phyloP scores from a whole-genome alignment of 805 yeast genomes.

The Phaffomyces opuntiae region DNA sequence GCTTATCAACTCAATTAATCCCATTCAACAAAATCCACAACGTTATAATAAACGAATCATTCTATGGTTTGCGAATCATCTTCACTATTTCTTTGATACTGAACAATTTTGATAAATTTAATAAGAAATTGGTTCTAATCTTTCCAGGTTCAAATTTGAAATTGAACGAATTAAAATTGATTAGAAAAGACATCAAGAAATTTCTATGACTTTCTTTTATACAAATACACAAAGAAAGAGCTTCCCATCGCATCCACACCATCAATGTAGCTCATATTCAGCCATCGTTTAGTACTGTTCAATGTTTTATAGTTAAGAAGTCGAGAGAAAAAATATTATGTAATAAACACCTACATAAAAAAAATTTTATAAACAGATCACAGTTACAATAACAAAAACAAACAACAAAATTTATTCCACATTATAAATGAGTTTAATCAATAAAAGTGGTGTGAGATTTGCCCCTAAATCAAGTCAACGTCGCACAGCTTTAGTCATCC shows the following conservation, averaged over 20 bases:
- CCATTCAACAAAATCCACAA: constrained; percentile 46
- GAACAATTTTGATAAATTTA: constrained; percentile 22
- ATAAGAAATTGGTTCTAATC: neutral
- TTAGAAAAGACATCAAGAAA: constrained; percentile 6
- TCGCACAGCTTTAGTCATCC: constrained; percentile 24
- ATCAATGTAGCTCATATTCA: neutral
- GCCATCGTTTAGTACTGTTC: too few species aligned
- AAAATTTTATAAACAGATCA: neutral
- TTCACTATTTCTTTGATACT: constrained; percentile 58
- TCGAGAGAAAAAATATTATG: too few species aligned
- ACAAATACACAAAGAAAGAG: too few species aligned
- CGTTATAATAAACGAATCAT: constrained; percentile 70
- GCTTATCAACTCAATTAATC: neutral
- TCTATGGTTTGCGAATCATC: constrained; percentile 58
- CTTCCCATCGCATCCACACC: too few species aligned
- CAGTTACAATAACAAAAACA: neutral
- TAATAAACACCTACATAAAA: too few species aligned
- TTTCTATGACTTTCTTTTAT: neutral
- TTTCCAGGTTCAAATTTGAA: constrained; percentile 8
- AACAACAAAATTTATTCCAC: neutral
- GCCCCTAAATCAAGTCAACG: constrained; percentile 49
- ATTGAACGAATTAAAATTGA: constrained; percentile 6
- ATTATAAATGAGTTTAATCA: constrained; percentile 35
- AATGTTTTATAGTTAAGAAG: too few species aligned
- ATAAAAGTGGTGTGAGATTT: constrained; percentile 56